phyloP scores from a whole-genome alignment of 805 yeast species.

The Kluyveromyces siamensis region DNA sequence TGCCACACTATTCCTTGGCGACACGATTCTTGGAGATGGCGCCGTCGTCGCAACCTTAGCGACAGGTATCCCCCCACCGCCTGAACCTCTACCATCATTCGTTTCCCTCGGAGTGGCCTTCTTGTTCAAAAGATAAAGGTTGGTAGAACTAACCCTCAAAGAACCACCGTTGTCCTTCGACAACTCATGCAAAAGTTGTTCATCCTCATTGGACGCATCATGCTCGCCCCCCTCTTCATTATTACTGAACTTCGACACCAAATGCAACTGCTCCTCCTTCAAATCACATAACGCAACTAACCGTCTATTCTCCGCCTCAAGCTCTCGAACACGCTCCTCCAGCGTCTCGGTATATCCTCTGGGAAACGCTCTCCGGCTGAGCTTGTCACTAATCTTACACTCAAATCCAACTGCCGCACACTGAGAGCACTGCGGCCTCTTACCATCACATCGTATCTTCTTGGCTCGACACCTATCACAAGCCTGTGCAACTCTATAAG shows the following conservation, averaged over 20 bases:
- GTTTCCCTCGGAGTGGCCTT: conserved; percentile 6
- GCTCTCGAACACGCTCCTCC: conserved; percentile 79
- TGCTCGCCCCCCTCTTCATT: conserved; percentile 8
- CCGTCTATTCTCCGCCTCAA: conserved; percentile 72
- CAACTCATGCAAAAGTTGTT: conserved; percentile 15
- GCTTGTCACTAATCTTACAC: conserved; percentile 78
- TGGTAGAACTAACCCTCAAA: conserved; percentile 27
- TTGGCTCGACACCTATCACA: conserved; percentile 72
- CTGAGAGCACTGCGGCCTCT: conserved; percentile 65
- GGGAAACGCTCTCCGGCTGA: conserved; percentile 82
- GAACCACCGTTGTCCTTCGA: conserved; percentile 16
- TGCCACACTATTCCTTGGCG: neutral
- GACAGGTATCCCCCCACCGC: neutral
- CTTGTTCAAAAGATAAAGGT: conserved; percentile 26
- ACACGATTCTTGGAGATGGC: conserved; percentile 2
- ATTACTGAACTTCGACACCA: conserved; percentile 14
- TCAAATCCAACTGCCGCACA: conserved; percentile 81
- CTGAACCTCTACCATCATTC: neutral
- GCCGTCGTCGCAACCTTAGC: conserved; percentile 2
- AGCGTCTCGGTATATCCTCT: conserved; percentile 86
- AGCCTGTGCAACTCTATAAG: conserved; percentile 77
- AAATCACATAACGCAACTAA: conserved; percentile 39
- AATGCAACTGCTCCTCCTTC: conserved; percentile 22
- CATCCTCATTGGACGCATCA: conserved; percentile 10
- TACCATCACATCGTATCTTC: conserved; percentile 46